phyloP scores from a whole-genome alignment of 2,329 filamentous ascomycete genomes.

The Nigrograna mackinnonii region DNA sequence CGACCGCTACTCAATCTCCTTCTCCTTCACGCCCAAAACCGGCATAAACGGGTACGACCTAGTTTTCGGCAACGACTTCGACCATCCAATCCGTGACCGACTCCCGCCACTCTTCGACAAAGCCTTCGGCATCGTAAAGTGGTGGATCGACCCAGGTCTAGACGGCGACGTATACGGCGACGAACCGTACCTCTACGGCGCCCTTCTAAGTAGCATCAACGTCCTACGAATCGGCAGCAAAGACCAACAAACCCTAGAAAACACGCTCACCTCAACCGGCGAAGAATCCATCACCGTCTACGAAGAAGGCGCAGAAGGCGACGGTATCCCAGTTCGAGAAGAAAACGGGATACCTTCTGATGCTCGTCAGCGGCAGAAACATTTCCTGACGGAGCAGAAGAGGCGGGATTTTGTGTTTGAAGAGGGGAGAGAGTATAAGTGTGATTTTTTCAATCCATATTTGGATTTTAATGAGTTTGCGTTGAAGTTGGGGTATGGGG shows the following conservation, averaged over 20 bases:
- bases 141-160: slow-evolving; percentile 87
- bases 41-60: slow-evolving; percentile 71
- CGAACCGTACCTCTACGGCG: slow-evolving; percentile 82
- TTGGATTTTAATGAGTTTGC: slow-evolving; percentile 83
- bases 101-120: slow-evolving; percentile 85
- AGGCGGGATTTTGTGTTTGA: slow-evolving; percentile 65
- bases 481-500: slow-evolving; percentile 53
- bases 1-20: slow-evolving; percentile 85
- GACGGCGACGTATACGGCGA: slow-evolving; percentile 91
- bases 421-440: slow-evolving; percentile 62
- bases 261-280: slow-evolving; percentile 48
- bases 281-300: slow-evolving; percentile 62
- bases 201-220: slow-evolving; percentile 80
- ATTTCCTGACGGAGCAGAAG: slow-evolving; percentile 61
- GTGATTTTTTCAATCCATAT: slow-evolving; percentile 89
- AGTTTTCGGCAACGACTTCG: slow-evolving; percentile 95
- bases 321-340: slow-evolving; percentile 45
- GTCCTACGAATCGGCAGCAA: slow-evolving; percentile 66
- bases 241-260: slow-evolving; percentile 35
- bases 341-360: slow-evolving; percentile 44
- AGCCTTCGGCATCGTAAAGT: slow-evolving; percentile 83
- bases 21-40: slow-evolving; percentile 75
- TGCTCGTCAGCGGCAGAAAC: slow-evolving; percentile 58
- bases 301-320: slow-evolving; percentile 52
- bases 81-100: slow-evolving; percentile 82